phyloP scores from a whole-genome alignment of 352 stramenopile species.

The Peronospora belbahrii region DNA sequence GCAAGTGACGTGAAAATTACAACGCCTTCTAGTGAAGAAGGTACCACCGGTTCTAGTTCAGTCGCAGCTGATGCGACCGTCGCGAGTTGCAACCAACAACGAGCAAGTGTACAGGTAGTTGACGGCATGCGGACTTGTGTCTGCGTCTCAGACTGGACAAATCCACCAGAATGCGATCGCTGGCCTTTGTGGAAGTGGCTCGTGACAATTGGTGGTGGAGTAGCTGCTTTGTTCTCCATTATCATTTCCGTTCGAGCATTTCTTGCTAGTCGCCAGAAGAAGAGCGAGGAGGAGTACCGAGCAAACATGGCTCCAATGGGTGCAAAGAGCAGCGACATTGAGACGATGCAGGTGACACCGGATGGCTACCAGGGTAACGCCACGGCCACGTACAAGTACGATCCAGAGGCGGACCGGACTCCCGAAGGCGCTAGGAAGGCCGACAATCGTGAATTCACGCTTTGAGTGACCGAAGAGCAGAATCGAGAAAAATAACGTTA shows the following conservation, averaged over 20 bases:
- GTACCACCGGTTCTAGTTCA: constrained; percentile 11
- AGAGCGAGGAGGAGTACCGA: constrained; percentile 15
- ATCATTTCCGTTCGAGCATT: constrained; percentile 40
- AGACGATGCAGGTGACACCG: constrained; percentile 23
- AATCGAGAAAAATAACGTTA: not conserved
- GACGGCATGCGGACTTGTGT: constrained; percentile 38
- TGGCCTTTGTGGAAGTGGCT: constrained; percentile 52
- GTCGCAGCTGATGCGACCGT: constrained; percentile 18
- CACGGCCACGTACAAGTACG: constrained; percentile 17
- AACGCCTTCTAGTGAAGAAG: not conserved
- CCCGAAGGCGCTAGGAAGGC: constrained; percentile 12
- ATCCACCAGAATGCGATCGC: constrained; percentile 41
- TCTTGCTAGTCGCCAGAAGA: constrained; percentile 32
- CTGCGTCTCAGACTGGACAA: constrained; percentile 55
- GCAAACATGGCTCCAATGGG: constrained; percentile 2
- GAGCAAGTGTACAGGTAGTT: constrained; percentile 35
- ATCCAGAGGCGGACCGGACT: constrained; percentile 13
- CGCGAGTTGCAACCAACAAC: constrained; percentile 46
- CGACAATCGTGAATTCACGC: constrained; percentile 25
- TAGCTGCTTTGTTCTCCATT: constrained; percentile 52
- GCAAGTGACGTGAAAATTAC: constrained; percentile 10
- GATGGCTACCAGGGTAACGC: constrained; percentile 14
- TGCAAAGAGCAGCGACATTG: constrained; percentile 21
- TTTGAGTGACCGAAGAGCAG: not conserved
- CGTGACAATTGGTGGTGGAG: constrained; percentile 44